These are phyloP conservation scores for Talaromyces islandicus DNA, from an alignment of 2,329 filamentous ascomycete species.

Conservation along the genomic window DNA sequence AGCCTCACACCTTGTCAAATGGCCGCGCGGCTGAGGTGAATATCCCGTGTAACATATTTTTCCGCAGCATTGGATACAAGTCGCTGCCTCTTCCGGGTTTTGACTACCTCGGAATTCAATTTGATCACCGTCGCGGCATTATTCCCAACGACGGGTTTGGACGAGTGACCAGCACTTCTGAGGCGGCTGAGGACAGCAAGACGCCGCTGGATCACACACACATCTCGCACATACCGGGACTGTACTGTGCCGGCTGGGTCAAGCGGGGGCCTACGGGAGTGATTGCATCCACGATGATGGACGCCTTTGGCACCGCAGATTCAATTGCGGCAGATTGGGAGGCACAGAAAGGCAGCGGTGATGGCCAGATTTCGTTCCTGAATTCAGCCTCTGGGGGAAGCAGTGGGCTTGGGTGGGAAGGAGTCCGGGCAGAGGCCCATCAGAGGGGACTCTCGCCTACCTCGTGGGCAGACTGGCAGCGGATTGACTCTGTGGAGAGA, in stretches of 20 bases:
- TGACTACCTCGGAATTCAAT: constrained; percentile 65
- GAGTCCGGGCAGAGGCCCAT: constrained; percentile 56
- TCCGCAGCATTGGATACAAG: constrained; percentile 93
- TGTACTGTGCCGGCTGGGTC: constrained; percentile 96
- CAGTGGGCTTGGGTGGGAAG: constrained; percentile 66
- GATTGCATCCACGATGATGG: constrained; percentile 92
- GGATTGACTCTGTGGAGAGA: constrained; percentile 74
- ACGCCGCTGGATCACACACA: constrained; percentile 27
- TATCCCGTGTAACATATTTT: constrained; percentile 66
- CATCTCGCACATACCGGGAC: constrained; percentile 55
- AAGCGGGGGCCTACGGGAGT: constrained; percentile 92
- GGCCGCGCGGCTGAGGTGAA: constrained; percentile 42
- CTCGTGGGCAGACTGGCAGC: constrained; percentile 79
- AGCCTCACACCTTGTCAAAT: constrained; percentile 44
- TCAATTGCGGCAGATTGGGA: constrained; percentile 75
- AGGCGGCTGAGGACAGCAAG: constrained; percentile 16
- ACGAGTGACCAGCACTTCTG: constrained; percentile 51
- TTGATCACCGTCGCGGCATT: constrained; percentile 67
- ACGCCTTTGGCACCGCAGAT: constrained; percentile 86
- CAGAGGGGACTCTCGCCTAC: constrained; percentile 56
- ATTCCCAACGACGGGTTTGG: constrained; percentile 79
- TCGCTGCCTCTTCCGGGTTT: constrained; percentile 73
- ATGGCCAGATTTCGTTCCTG: constrained; percentile 37
- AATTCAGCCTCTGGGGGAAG: constrained; percentile 34
- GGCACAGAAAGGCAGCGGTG: constrained; percentile 13